Evolutionary conservation across 1,139 yeast genomes (phyloP), one percentile per base, ranked within the genome.

Genomic region (Taiozyma sp.): DNA sequence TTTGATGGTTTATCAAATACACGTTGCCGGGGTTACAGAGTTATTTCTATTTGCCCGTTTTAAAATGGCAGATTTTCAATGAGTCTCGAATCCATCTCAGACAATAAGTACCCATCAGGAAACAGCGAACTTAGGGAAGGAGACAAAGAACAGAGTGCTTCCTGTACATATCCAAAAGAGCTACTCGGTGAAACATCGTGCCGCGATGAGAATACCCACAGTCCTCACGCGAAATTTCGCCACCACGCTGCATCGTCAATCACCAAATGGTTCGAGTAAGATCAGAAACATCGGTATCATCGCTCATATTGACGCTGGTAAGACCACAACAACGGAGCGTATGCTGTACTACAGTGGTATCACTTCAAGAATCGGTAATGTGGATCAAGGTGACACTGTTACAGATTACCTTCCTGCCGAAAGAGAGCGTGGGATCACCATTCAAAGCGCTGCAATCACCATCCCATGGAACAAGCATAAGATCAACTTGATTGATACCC

Each of bases 301-400:
- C 19, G 99, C 99, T 6, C 99, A 93, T 69, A 91, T 91, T 62
- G 98, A 91, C 68, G 90, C 97, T 1, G 98, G 98, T 42, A 91
- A 91, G 68, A 91, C 98, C 34, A 91, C 98, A 0, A 91, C 95
- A 61, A 93, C 98, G 9, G 99, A 93, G 66, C 72, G 99, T 49
- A 87, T 93, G 91, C 79, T 93, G 22, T 93, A 77, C 63, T 91
- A 87, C 64, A 79, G 93, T 53, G 99, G 99, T 0, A 77, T 83
- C 53, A 93, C 88, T 0, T 75, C 75, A 40, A 67, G 90, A 37
- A 85, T 93, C 3, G 99, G 99, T 1, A 86, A 93, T 62, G 99
- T 93, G 7, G 99, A 93, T 61, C 88, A 90, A 59, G 99, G 99
- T 26, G 97, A 93, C 61, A 93, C 99, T 0, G 95, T 91, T 2